Evolutionary conservation across 148 eudicot genomes (phyloP), one percentile per base, ranked within the genome.

Genomic region (Rheum nobile): DNA sequence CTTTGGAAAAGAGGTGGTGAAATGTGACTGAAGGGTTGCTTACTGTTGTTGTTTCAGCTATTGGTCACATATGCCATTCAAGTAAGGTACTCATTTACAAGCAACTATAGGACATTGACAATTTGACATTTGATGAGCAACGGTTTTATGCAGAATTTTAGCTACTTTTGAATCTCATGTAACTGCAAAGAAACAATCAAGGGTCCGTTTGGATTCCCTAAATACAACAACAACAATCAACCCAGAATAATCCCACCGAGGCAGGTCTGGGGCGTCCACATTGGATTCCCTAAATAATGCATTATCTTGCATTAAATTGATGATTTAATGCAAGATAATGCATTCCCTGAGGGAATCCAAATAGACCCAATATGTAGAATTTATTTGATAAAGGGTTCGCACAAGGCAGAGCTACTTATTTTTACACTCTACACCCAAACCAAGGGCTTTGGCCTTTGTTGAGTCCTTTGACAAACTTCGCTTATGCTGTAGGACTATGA

Each of bases 11-110:
- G 47, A 63, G 47, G 31, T 16, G 41, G 22, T 65, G 21, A 34
- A 65, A 65, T 65, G 70, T 31, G 70, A 34, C 71, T 67, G 22
- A 82, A 74, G 11, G 73, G 52, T 77, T 81, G 59, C 78, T 72
- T 74, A 41, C 72, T 83, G 81, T 69, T 77, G 73, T 82, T 85
- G 78, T 83, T 76, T 74, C 97, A 94, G 98, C 88, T 77, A 79
- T 94, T 77, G 92, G 95, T 32, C 92, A 94, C 80, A 77, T 93
- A 69, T 83, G 86, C 52, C 97, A 91, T 68, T 79, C 91, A 39
- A 81, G 82, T 74, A 91, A 91, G 98, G 98, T 91, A 88, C 68
- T 68, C 54, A 3, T 21, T 68, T 48, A 34, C 43, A 34, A 28
- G 7, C 13, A 34, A 16, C 39, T 63, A 19, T n/a, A 26, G 44